These are phyloP conservation scores for Curvularia sp. DNA, from an alignment of 2,329 filamentous ascomycete genomes.

Conservation along the genomic window DNA sequence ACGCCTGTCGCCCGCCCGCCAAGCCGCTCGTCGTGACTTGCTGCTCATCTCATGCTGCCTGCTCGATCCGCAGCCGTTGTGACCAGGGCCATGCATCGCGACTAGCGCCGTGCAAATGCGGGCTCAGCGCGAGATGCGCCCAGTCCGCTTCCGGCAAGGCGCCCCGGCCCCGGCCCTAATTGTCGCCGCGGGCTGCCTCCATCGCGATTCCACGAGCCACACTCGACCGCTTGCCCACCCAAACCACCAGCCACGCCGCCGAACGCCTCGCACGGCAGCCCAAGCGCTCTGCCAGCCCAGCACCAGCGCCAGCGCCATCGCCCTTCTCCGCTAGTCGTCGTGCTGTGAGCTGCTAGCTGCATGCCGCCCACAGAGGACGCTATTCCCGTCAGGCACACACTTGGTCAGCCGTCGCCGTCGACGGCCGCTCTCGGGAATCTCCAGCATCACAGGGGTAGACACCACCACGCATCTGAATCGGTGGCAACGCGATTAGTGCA, in stretches of 20 bases:
- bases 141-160: constrained; percentile 24
- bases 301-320: too few species aligned
- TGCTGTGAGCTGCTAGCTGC: too few species aligned
- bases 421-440: constrained; percentile 26
- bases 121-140: constrained; percentile 31
- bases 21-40: background rate
- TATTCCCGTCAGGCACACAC: constrained; percentile 1
- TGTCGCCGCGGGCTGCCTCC: constrained; percentile 19
- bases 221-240: background rate
- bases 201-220: constrained; percentile 31
- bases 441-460: constrained; percentile 13
- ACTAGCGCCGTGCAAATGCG: constrained; percentile 20
- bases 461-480: constrained; percentile 24
- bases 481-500: constrained; percentile 23
- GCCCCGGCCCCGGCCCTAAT: constrained; percentile 30
- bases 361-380: too few species aligned
- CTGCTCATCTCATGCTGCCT: constrained; percentile 2
- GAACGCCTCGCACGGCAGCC: constrained; percentile 6
- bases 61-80: constrained; percentile 36
- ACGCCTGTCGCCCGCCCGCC: background rate
- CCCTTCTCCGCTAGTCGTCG: too few species aligned
- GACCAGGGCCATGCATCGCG: constrained; percentile 26
- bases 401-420: background rate
- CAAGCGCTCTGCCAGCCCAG: background rate
- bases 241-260: constrained; percentile 18